Base-by-base conservation (phyloP, 2,329 filamentous ascomycete genomes). In the Polytolypa hystricis region DNA sequence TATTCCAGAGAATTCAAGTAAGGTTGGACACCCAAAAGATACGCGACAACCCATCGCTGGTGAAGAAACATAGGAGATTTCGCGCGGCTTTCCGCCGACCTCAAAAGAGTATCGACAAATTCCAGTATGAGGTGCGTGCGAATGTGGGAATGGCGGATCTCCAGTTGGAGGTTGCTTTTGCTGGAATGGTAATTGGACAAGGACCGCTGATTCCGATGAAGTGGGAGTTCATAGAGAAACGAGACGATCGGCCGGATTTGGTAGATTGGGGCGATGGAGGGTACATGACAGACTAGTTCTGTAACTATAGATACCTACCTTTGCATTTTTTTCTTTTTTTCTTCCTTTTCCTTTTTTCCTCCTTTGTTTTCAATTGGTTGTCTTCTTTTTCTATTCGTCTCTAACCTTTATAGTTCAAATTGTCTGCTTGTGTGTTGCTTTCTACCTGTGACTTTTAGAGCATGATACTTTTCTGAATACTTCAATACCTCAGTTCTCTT, bases 151-250 rank as follows among this genome's bases (percentile, higher is more conserved):
- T 15, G 3, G 20, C 35, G 19, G 14, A 18, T 9, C 2, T 32
- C 10, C 23, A 17, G 9, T 27, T 37, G n/a, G 14, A 37, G 29
- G 29, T 37, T 18, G 23, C 8, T n/a, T 25, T 37, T 17, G 35
- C 12, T 12, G 28, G 31, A 23, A 8, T 6, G 8, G 12, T 31
- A 8, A n/a, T 37, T 31, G 35, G 35, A 23, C 10, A 14, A 7
- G 29, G 29, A 21, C 27, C 23, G 4, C 27, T 30, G 18, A 32
- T 37, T 5, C 10, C 5, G 8, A 15, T 18, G 12, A 11, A 9
- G n/a, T 37, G 35, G 35, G 23, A 25, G 28, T 32, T 28, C 31
- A 32, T n/a, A n/a, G n/a, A n/a, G n/a, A n/a, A n/a, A 34, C 18
- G 32, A 27, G 14, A 3, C 14, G 17, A 12, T 4, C 5, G 3